These are phyloP conservation scores for Pseudogymnoascus sp. DNA, from an alignment of 2,329 filamentous ascomycete genomes.

Conservation along the genomic window DNA sequence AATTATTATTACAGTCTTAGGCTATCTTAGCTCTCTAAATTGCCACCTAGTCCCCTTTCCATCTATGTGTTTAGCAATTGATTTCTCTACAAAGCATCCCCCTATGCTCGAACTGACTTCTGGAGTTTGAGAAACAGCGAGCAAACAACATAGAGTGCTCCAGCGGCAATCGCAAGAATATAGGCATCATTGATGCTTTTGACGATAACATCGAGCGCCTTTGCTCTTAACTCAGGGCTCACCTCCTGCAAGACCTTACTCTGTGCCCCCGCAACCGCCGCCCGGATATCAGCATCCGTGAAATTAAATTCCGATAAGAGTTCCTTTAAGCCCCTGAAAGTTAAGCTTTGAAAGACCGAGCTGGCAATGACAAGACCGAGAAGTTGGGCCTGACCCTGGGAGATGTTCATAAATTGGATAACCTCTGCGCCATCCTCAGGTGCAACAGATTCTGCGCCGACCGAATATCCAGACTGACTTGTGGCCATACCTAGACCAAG, in stretches of 20 bases:
- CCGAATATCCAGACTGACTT: conserved; percentile 26
- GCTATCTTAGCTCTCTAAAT: no score
- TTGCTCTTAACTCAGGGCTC: conserved; percentile 11
- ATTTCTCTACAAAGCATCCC: no score
- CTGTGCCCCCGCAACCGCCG: conserved; percentile 17
- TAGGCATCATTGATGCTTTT: conserved; percentile 23
- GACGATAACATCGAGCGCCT: conserved; percentile 23
- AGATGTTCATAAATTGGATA: conserved; percentile 29
- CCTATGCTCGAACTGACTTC: not conserved
- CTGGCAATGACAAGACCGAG: conserved; percentile 29
- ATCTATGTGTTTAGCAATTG: no score
- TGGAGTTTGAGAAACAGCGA: conserved; percentile 24
- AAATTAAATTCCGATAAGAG: conserved; percentile 17
- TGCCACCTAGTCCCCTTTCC: no score
- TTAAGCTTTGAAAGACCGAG: conserved; percentile 28
- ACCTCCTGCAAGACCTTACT: conserved; percentile 11
- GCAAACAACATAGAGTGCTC: conserved; percentile 20
- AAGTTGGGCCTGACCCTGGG: conserved; percentile 26
- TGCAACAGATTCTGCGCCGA: conserved; percentile 27
- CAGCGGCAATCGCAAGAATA: conserved; percentile 22
- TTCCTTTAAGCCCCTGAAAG: conserved; percentile 21
- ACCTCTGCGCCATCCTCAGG: conserved; percentile 23
- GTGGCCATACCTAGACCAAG: conserved; percentile 28
- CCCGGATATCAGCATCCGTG: conserved; percentile 17
- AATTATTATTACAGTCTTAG: no score